Evolutionary conservation across 148 eudicot genomes (phyloP), one percentile per base, ranked within the genome.

Genomic region (Diospyros lotus): DNA sequence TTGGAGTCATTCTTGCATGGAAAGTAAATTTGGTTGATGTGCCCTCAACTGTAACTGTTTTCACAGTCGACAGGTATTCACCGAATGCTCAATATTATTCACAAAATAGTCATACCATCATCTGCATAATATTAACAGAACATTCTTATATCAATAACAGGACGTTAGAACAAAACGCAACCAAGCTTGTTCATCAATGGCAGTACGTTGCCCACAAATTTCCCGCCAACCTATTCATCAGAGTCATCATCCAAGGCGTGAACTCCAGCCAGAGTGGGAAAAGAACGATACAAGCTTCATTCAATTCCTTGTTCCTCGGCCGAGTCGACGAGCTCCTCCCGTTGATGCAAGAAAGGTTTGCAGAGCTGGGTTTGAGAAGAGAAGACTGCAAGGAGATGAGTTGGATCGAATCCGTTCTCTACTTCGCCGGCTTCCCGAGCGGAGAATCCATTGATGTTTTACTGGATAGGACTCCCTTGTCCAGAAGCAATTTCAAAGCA

Each of bases 41-140:
- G 12, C 76, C 76, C 28, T 4, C 13, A 14, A 48, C 14, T 9
- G 68, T 73, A 11, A 73, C 76, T 9, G 68, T 73, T 44, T 73
- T 73, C 59, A 8, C 9, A 28, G 28, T 28, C 28, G 28, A 28
- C 28, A 28, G 28, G 28, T 28, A 28, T 28, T 28, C 28, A 28
- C 28, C 0, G 28, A 28, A 28, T 28, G 28, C 28, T 28, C 28
- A 28, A 28, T 28, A 28, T 28, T 28, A 28, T 28, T 28, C 28
- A 28, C 28, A 28, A 28, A 28, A 28, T 28, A 28, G 0, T 28
- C 28, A 28, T 28, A 28, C 28, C 28, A 28, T 28, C 28, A 28
- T 28, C 28, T 28, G 28, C 28, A 28, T 28, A 28, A 28, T 28
- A 28, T 28, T 28, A 0, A 28, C 28, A 28, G 28, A 28, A 28